Evolutionary conservation across 106 monocot species (phyloP).

Genomic region (Dendrobium chrysotoxum): DNA sequence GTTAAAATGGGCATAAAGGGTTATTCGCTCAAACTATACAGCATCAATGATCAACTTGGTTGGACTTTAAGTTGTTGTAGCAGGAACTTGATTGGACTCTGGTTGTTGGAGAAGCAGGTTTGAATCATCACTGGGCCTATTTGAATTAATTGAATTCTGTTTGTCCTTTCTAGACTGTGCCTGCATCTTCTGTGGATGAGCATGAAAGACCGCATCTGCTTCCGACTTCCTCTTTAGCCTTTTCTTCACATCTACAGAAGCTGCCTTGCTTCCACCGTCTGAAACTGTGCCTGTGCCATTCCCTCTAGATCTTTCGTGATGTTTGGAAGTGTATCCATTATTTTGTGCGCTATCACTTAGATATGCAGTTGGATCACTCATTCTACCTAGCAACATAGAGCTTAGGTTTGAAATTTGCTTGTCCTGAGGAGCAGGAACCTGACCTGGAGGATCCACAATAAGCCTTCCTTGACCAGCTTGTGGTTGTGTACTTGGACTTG

Average conservation of each 20-base stretch:
- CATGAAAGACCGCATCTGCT: slow-evolving; percentile 32
- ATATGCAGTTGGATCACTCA: slow-evolving; percentile 15
- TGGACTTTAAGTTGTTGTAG: not conserved
- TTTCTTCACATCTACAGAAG: slow-evolving; percentile 26
- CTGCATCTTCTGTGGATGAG: slow-evolving; percentile 18
- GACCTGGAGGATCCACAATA: slow-evolving; percentile 5
- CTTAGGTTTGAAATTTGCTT: slow-evolving; percentile 19
- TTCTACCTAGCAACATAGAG: slow-evolving; percentile 17
- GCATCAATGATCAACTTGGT: slow-evolving; percentile 16
- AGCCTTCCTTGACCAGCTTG: slow-evolving; percentile 25
- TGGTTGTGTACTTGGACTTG: slow-evolving; percentile 12
- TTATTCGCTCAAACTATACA: not conserved
- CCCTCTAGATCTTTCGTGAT: slow-evolving; percentile 21
- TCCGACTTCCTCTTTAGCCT: slow-evolving; percentile 75
- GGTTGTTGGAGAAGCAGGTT: slow-evolving; percentile 11
- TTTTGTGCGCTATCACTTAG: slow-evolving; percentile 24
- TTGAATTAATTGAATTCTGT: too few species aligned
- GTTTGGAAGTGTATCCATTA: slow-evolving; percentile 5
- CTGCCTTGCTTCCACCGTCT: slow-evolving; percentile 19
- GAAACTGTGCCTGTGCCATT: not conserved
- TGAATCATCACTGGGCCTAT: slow-evolving; percentile 3
- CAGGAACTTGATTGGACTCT: slow-evolving; percentile 19
- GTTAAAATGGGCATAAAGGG: too few species aligned
- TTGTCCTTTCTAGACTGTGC: slow-evolving; percentile 24
- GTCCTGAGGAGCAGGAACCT: slow-evolving; percentile 17